Percentiles rank a stretch among this genome's conserved stretches.
These are phyloP conservation scores for Nicotiana tabacum DNA, from an alignment of 257 asterid species.

Conservation along the genomic window DNA sequence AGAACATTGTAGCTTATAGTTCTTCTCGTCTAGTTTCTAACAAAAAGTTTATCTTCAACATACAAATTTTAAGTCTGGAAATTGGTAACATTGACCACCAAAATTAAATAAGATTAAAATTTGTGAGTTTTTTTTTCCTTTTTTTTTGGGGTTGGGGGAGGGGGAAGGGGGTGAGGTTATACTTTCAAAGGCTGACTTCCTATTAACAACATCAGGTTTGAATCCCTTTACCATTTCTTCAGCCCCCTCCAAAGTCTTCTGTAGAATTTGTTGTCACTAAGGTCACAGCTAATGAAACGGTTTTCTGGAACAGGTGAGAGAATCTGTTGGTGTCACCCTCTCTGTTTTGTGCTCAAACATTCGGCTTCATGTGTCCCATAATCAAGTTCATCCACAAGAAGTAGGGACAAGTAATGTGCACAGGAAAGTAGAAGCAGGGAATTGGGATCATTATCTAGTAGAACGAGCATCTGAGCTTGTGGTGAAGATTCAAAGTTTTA, in stretches of 20 bases:
- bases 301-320: constrained; percentile 73
- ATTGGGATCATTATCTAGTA: constrained; percentile 63
- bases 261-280: constrained; percentile 7
- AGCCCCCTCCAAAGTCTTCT: constrained; percentile 2
- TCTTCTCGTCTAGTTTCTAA: constrained; percentile 4
- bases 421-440: constrained; percentile 25
- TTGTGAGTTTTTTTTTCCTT: not conserved
- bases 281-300: constrained; percentile 13
- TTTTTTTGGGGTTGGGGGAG: not conserved
- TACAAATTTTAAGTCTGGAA: not conserved
- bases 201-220: not conserved
- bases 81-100: not conserved
- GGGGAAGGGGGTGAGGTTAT: not conserved
- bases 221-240: not conserved
- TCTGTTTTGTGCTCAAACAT: constrained; percentile 90
- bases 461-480: constrained; percentile 73
- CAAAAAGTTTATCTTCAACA: not conserved
- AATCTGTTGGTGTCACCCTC: constrained; percentile 87
- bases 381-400: constrained; percentile 32
- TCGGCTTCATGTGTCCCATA: constrained; percentile 54
- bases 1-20: not conserved
- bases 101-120: not conserved
- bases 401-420: constrained; percentile 26
- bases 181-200: not conserved
- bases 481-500: constrained; percentile 50